These are phyloP conservation scores for Microbotryomycetes sp. DNA, from an alignment of 1,284 basidiomycete genomes.

Conservation along the genomic window DNA sequence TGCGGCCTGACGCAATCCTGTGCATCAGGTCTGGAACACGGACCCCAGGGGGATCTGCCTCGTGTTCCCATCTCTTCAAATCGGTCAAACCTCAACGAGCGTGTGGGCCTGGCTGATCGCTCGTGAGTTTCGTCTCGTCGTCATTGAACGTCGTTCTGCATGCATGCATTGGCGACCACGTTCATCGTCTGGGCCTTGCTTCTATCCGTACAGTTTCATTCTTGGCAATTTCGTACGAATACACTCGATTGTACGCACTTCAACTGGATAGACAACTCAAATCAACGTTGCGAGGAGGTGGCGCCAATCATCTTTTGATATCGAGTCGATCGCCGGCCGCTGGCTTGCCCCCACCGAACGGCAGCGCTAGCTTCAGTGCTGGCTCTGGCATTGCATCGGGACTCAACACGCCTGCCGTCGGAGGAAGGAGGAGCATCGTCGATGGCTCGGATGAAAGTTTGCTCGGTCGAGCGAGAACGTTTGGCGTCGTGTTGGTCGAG, in stretches of 20 bases:
- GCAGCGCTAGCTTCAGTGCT: not conserved
- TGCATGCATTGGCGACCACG: not conserved
- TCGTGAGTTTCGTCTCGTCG: slow-evolving; percentile 5
- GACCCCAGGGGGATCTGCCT: slow-evolving; percentile 22
- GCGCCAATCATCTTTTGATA: not conserved
- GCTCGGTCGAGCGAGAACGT: slow-evolving; percentile 1
- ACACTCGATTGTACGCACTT: slow-evolving; percentile 13
- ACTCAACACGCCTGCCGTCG: not conserved
- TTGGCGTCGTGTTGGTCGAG: slow-evolving; percentile 14
- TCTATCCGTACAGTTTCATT: not conserved
- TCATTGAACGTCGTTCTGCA: slow-evolving; percentile 7
- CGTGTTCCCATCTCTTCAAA: slow-evolving; percentile 24
- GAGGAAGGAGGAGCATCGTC: not conserved
- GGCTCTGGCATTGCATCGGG: not conserved
- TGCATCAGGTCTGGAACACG: slow-evolving; percentile 14
- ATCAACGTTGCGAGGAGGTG: slow-evolving; percentile 14
- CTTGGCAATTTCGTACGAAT: slow-evolving; percentile 20
- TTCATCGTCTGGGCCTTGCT: not conserved
- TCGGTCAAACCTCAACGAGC: slow-evolving; percentile 7
- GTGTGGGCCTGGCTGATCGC: not conserved
- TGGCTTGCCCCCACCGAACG: not conserved
- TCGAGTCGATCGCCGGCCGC: not conserved
- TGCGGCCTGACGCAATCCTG: not conserved
- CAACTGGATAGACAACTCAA: slow-evolving; percentile 22
- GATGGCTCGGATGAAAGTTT: slow-evolving; percentile 8